Base-by-base conservation (phyloP, 2,329 filamentous ascomycete genomes). In the Scedosporium aurantiacum region DNA sequence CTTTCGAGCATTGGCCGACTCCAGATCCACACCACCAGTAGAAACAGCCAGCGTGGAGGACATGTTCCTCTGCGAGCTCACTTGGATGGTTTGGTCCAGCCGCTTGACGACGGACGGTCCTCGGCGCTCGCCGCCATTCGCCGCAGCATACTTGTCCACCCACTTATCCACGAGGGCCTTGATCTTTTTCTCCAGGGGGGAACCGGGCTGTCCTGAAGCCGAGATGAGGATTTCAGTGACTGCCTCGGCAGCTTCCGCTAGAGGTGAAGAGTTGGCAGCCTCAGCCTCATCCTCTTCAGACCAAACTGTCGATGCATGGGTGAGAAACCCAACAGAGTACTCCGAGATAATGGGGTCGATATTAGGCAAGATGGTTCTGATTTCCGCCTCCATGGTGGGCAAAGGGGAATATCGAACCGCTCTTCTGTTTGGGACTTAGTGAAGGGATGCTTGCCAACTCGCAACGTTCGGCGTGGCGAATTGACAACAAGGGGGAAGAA, bases 261-360 rank as follows among this genome's bases (percentile, higher is more conserved):
- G 79, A 10, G 92, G 92, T 3, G 89, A 90, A 61, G 82, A 77
- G n/a, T 78, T 85, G 65, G 83, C 79, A 45, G 83, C 71, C 65
- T 95, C 79, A 45, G 83, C 71, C 65, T 95, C 91, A 60, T 84
- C 80, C 12, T 82, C 80, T 65, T 95, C 91, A 59, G 86, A 84
- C 80, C 89, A 96, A 59, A 89, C 81, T 66, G 87, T 92, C 57
- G 92, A 94, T 57, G 94, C 94, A 80, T 99, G 93, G 70, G 86
- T 91, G 68, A 99, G 81, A 72, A 97, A 99, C 62, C 94, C 94
- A 66, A 91, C 90, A 52, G 91, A 94, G 75, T 96, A 97, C 76
- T 96, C 90, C 57, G 91, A 92, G 67, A 97, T 80, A 65, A 96
- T 82, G 63, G 88, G 90, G 75, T 97, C 92, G 67, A 97, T 90